These are phyloP conservation scores for Phaeosphaeriaceae sp. DNA, from an alignment of 2,329 filamentous ascomycete genomes.

Conservation along the genomic window DNA sequence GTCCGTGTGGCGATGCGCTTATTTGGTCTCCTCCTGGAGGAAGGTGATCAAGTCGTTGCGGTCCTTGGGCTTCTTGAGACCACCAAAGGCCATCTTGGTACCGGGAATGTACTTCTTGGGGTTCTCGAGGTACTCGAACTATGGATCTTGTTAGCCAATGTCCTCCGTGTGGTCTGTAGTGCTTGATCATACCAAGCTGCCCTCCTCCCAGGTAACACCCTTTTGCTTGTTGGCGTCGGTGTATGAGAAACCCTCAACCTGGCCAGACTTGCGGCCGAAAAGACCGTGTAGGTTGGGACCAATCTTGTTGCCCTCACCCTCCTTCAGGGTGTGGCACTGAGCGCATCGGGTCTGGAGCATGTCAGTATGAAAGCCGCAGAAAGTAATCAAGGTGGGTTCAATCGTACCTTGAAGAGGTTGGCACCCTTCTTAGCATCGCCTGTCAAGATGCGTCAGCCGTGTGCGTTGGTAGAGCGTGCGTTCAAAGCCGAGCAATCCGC, in stretches of 20 bases:
- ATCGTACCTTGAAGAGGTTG: conserved; percentile 81
- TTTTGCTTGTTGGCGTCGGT: conserved; percentile 99
- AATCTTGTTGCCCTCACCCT: conserved; percentile 93
- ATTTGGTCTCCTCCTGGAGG: conserved; percentile 74
- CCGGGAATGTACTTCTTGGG: conserved; percentile 99
- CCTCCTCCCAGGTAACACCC: conserved; percentile 86
- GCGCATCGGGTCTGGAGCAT: conserved; percentile 77
- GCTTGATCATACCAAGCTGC: conserved; percentile 71
- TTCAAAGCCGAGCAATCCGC: conserved; percentile 17
- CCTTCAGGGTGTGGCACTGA: conserved; percentile 97
- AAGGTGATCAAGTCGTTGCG: conserved; percentile 96
- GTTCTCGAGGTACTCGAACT: conserved; percentile 99
- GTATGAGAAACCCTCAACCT: conserved; percentile 92
- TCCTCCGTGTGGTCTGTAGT: not conserved
- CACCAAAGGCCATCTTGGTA: conserved; percentile 99
- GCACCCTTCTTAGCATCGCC: conserved; percentile 96
- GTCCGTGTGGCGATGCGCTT: conserved; percentile 53
- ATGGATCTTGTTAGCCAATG: conserved; percentile 23
- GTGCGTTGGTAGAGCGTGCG: conserved; percentile 8
- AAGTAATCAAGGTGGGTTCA: too few species aligned
- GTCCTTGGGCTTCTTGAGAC: conserved; percentile 99
- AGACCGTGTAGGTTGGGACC: conserved; percentile 96
- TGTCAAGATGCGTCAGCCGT: conserved; percentile 51
- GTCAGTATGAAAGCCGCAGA: conserved; percentile 26
- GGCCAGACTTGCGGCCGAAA: conserved; percentile 93